Base-by-base conservation (phyloP, 192 early-diverging fungal genomes). In the Entomortierella chlamydospora region DNA sequence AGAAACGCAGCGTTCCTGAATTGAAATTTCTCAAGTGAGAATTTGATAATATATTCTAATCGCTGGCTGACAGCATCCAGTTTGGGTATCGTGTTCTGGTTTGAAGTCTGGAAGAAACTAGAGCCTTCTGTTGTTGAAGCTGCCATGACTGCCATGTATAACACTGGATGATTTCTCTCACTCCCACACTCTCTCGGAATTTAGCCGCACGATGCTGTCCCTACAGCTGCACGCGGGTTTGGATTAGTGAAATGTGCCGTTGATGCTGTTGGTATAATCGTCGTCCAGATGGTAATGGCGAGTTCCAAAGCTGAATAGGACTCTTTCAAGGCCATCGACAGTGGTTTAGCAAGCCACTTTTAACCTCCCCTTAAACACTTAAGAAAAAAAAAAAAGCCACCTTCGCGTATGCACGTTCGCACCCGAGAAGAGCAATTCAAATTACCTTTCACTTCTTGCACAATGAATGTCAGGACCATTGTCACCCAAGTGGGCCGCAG, bases 1-100 rank as follows among this genome's bases (percentile, higher is more conserved):
- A 85, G 59, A 62, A 85, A 85, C 18, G 60, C 52, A 10, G 84
- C 84, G 22, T 68, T 83, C 37, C 74, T 64, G 58, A 81, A 82
- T 43, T 83, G 61, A 41, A 81, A 64, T 57, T 64, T 64, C n/a
- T 85, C 84, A 22, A 85, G 60, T 7, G 81, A 83, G 43, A 82
- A 64, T 55, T 66, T 70, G 20, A 85, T 81, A 17, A 76, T 66
- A 31, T 57, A 41, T 26, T 83, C 82, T 31, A 83, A 42, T 13
- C 69, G 55, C 10, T 58, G 42, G 28, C 54, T 56, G 20, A 61
- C 77, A 17, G 52, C 18, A 17, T 65, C 59, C 26, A 61, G 25
- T 12, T 71, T 70, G 17, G 65, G 60, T 33, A 18, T 43, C 5
- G 67, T 23, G 11, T 17, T 45, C 22, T 52, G 26, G 33, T 39